Evolutionary conservation across 1,284 basidiomycete genomes (phyloP), one percentile per base, ranked within the genome.

Genomic region (Cryptococcus neoformans): DNA sequence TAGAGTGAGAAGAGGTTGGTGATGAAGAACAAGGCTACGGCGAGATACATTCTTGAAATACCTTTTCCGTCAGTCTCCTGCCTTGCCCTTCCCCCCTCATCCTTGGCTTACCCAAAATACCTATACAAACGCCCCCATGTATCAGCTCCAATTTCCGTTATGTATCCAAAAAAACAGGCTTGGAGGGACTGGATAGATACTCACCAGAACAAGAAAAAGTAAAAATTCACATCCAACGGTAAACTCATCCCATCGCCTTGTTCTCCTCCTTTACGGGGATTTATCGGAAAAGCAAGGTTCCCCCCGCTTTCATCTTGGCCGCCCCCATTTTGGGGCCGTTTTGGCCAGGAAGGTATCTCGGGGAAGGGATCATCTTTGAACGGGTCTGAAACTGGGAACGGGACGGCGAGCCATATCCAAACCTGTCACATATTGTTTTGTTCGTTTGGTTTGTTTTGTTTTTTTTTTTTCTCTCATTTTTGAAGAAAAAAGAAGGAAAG

Each of bases 1-100:
- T 80, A 84, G 9, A 83, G 71, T 11, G 81, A 80, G 65, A 84
- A 84, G 7, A 83, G 76, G 58, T 81, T 81, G 12, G 82, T 83
- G 58, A 83, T 80, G 71, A 82, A 83, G 59, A 82, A 76, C 12
- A 83, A 72, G 3, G 78, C 80, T 6, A 79, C 77, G 8, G 79
- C 78, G 49, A 81, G 72, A 53, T 81, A 81, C 51, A 74, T 79
- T 16, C 72, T 21, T 72, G 60, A 71, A 76, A 56, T 73, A 76
- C 73, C 73, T 75, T 11, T 35, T 9, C 38, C 21, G 21, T 21
- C 21, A 21, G 21, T 21, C 21, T 21, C 21, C 21, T 21, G 21
- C n/a, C n/a, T n/a, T n/a, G n/a, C n/a, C n/a, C n/a, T n/a, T n/a
- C n/a, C n/a, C n/a, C n/a, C n/a, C n/a, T n/a, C n/a, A n/a, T n/a